phyloP scores from a whole-genome alignment of 2,329 filamentous ascomycete species.

The Aureobasidium sp. region DNA sequence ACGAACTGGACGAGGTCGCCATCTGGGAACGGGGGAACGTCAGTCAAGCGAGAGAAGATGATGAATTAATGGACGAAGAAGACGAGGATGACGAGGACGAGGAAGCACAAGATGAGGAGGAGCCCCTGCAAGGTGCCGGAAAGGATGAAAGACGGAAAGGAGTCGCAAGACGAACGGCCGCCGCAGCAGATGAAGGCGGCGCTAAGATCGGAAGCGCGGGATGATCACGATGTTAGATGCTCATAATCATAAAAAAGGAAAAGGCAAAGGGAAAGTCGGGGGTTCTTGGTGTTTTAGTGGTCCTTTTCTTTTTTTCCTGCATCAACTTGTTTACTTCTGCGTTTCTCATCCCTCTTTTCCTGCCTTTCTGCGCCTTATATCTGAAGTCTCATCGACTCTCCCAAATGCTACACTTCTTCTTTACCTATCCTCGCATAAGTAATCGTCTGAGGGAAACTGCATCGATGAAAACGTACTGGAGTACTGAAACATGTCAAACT shows the following conservation, averaged over 20 bases:
- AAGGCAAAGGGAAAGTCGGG: not conserved
- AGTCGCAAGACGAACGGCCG: not conserved
- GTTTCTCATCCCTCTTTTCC: not conserved
- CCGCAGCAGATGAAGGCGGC: constrained; percentile 4
- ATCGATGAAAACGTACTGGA: no score
- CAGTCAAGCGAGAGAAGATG: constrained; percentile 34
- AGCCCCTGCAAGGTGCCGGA: not conserved
- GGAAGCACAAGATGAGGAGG: constrained; percentile 17
- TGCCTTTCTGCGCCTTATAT: not conserved
- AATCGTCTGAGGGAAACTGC: no score
- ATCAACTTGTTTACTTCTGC: not conserved
- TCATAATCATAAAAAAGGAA: not conserved
- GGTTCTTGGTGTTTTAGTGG: not conserved
- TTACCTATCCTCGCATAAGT: no score
- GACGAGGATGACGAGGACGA: constrained; percentile 19
- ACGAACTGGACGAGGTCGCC: constrained; percentile 69
- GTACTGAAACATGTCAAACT: no score
- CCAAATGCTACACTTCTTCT: not conserved
- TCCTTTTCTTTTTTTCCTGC: not conserved
- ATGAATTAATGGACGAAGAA: constrained; percentile 17
- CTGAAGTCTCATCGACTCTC: not conserved
- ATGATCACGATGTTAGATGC: not conserved
- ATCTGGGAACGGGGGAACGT: constrained; percentile 34
- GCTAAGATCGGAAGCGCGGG: constrained; percentile 7
- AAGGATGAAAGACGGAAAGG: not conserved